Evolutionary conservation across 768 basidiomycete genomes (phyloP), one percentile per base, ranked within the genome.

Genomic region (Clathrus columnatus): DNA sequence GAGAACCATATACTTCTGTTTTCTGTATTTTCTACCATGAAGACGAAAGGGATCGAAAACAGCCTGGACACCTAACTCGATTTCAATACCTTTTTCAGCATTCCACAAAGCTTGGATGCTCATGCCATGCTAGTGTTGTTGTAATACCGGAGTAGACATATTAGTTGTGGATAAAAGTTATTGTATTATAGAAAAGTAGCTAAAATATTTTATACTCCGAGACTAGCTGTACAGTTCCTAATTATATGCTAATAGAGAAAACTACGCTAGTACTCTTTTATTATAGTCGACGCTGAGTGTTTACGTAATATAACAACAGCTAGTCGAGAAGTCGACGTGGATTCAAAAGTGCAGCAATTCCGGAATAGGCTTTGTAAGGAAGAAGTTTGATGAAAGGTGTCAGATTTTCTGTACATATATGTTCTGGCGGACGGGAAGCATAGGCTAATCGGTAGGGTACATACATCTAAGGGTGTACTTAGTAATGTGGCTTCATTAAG

Each of bases 371-470:
- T 64, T 96, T 91, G 74, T 95, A 98, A 0, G 96, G 96, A 1
- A 98, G 73, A 8, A 97, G 81, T 65, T 95, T 92, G 56, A 97
- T 76, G 71, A 98, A 96, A 0, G 96, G 95, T 0, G 95, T 97
- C 7, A 98, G 73, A 64, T 97, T 97, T 66, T 98, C 96, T 4
- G 95, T 98, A 65, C 95, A 99, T n/a, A 97, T 87, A 61, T 84
- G 75, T 65, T 94, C 90, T 2, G 84, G 88, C 6, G 87, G 86
- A 18, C 86, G 77, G 7, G 81, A 80, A 1, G 87, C 89, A 61
- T 93, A 85, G 57, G 84, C 82, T 23, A 91, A 74, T 29, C 58
- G 54, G 50, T 60, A 62, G 48, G 48, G 45, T 43, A 46, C n/a
- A n/a, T n/a, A n/a, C 57, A 50, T 45, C 58, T 65, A 44, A 16